Evolutionary conservation across 2,329 filamentous ascomycete species (phyloP).

Genomic region (Aureobasidium sp.): DNA sequence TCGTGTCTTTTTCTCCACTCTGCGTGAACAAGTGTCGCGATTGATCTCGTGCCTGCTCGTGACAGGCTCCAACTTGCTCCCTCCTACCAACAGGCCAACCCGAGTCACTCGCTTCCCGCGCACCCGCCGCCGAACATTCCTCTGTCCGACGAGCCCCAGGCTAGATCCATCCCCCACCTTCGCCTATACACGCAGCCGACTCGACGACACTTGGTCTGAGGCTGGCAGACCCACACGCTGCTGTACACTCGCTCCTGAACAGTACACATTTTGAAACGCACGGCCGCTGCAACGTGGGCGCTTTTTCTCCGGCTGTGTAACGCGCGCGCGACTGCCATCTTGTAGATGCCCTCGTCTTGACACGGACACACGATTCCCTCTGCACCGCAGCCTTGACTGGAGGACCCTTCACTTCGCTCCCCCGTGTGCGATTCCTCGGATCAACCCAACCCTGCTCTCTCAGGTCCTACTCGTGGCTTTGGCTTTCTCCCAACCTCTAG

Average conservation of each 20-base stretch:
- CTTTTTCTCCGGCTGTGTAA: slow-evolving; percentile 13
- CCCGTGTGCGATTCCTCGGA: neutral
- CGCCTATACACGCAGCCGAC: neutral
- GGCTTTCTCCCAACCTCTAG: neutral
- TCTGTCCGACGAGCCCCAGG: neutral
- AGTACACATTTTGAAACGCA: slow-evolving; percentile 6
- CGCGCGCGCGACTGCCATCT: slow-evolving; percentile 12
- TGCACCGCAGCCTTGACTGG: neutral
- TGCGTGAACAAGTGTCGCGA: slow-evolving; percentile 7
- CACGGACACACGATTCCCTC: neutral
- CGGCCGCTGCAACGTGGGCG: slow-evolving; percentile 15
- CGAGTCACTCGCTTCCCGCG: slow-evolving; percentile 11
- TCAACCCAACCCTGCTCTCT: neutral
- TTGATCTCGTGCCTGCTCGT: slow-evolving; percentile 1
- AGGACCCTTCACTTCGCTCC: neutral
- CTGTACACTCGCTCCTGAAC: neutral
- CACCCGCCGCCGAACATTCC: slow-evolving; percentile 3
- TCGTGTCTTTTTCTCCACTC: slow-evolving; percentile 12
- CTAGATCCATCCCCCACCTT: neutral
- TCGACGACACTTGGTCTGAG: neutral
- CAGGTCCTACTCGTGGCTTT: neutral
- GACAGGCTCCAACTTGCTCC: neutral
- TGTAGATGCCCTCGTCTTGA: slow-evolving; percentile 8
- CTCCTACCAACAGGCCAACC: neutral
- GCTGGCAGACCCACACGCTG: neutral